Percentiles rank a stretch among this genome's conserved stretches.
phyloP scores from a whole-genome alignment of 2,329 filamentous ascomycete species.

The Xylariales sp. region DNA sequence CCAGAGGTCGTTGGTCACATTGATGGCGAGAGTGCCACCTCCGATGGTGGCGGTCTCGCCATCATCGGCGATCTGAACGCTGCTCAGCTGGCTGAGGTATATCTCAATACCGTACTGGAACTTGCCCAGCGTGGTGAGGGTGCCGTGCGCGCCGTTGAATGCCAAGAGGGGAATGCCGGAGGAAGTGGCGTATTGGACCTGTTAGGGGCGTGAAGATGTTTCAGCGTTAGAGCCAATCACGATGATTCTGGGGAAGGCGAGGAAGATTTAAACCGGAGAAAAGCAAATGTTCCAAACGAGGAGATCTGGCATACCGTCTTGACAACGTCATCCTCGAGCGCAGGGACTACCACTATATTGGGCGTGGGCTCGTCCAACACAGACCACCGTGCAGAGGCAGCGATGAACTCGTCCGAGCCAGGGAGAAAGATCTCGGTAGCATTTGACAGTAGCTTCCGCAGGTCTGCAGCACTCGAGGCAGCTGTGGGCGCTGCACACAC shows the following conservation, averaged over 20 bases:
- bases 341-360: constrained; percentile 29
- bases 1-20: constrained; percentile 33
- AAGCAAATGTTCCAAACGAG: too few relatives aligned
- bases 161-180: constrained; percentile 32
- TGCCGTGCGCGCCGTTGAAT: constrained; percentile 33
- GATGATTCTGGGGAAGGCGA: too few relatives aligned
- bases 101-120: too few relatives aligned
- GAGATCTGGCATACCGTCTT: constrained; percentile 28
- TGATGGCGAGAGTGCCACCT: constrained; percentile 32
- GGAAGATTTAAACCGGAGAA: too few relatives aligned
- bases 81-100: too few relatives aligned
- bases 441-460: constrained; percentile 16
- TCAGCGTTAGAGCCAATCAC: too few relatives aligned
- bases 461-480: too few relatives aligned
- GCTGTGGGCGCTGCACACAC: too few relatives aligned
- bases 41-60: constrained; percentile 31
- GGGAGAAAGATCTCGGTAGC: constrained; percentile 23
- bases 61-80: too few relatives aligned
- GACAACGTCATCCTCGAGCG: constrained; percentile 29
- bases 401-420: constrained; percentile 22
- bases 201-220: too few relatives aligned
- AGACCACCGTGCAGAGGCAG: constrained; percentile 25
- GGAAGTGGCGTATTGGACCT: constrained; percentile 36
- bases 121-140: constrained; percentile 29
- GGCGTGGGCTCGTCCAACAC: constrained; percentile 23